These are phyloP conservation scores for Ogataea corticis DNA, from an alignment of 805 yeast species.

Conservation along the genomic window DNA sequence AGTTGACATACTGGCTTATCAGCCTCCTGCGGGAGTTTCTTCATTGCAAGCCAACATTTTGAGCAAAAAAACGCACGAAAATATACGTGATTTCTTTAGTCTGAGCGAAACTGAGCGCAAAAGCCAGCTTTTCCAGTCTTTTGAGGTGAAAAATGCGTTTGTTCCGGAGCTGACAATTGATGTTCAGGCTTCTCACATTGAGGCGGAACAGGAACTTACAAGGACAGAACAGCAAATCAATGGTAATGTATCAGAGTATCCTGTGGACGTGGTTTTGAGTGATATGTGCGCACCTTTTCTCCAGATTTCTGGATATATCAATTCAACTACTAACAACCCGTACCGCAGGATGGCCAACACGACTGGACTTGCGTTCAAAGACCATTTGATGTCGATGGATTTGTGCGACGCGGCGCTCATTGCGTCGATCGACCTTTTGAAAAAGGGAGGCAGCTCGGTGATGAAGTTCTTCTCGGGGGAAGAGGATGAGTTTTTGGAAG, in stretches of 20 bases:
- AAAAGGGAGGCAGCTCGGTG: slow-evolving; percentile 69
- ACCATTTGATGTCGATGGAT: slow-evolving; percentile 85
- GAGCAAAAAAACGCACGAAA: slow-evolving; percentile 59
- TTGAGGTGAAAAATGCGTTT: slow-evolving; percentile 17
- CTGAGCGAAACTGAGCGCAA: slow-evolving; percentile 33
- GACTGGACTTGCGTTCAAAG: slow-evolving; percentile 75
- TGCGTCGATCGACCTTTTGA: slow-evolving; percentile 69
- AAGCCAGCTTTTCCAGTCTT: slow-evolving; percentile 12
- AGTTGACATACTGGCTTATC: slow-evolving; percentile 75
- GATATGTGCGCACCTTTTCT: slow-evolving; percentile 79
- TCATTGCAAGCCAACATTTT: slow-evolving; percentile 88
- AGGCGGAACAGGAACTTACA: slow-evolving; percentile 18
- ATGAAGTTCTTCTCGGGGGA: slow-evolving; percentile 85
- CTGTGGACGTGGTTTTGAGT: slow-evolving; percentile 70
- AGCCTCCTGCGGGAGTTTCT: slow-evolving; percentile 79
- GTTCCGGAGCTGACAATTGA: slow-evolving; percentile 14
- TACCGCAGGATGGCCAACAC: slow-evolving; percentile 93
- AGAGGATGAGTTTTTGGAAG: slow-evolving; percentile 69
- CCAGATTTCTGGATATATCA: slow-evolving; percentile 51
- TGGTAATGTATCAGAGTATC: slow-evolving; percentile 34
- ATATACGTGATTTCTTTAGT: slow-evolving; percentile 51
- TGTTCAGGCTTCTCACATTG: slow-evolving; percentile 17
- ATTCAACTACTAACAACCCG: slow-evolving; percentile 72
- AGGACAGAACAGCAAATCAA: slow-evolving; percentile 8
- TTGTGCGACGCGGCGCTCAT: slow-evolving; percentile 88